Base-by-base conservation (phyloP, 805 yeast species). In the Wickerhamomyces alni region DNA sequence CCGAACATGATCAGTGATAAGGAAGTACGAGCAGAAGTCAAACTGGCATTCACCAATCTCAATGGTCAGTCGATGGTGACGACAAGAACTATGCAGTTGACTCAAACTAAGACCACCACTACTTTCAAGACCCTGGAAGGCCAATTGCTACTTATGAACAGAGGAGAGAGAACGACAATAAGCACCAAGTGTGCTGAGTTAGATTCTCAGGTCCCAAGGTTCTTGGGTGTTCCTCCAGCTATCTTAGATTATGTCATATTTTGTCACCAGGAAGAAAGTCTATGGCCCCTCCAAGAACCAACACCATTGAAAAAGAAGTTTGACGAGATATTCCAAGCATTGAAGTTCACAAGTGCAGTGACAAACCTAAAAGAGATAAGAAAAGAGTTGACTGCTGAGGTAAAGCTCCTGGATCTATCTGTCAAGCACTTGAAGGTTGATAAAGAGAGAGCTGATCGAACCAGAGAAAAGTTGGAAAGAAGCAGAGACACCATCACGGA, bases 231-330 rank as follows among this genome's bases (percentile, higher is more conserved):
- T 1, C 84, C 96, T 0, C 76, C 77, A 42, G 85, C 98, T 0
- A 77, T 93, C 39, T 63, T 93, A 37, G 96, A 91, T 48, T 87
- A 87, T 57, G 99, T 93, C 31, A 81, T 91, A 2, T 93, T 93
- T 62, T 91, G 99, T 55, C 99, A 93, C 55, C 99, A 93, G 59
- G 99, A 93, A 54, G 99, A 93, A 44, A 81, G 91, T 51, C 62
- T 87, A 22, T 93, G 99, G 99, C 99, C 99, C 2, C 67, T 93
- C 35, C 77, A 89, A 50, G 99, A 93, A 60, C 94, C 99, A 1
- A 72, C 95, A 2, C 74, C 74, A 11, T 70, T 93, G 57, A 94
- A 93, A 62, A 89, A 89, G 62, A 74, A 91, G 38, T 94, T 93
- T 53, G 99, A 93, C 59, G 99, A 93, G 60, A 91, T 93, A 8